Conservation (phyloP, 108 stramenopile genomes). For the Pseudonitzschia delicatissima region DNA sequence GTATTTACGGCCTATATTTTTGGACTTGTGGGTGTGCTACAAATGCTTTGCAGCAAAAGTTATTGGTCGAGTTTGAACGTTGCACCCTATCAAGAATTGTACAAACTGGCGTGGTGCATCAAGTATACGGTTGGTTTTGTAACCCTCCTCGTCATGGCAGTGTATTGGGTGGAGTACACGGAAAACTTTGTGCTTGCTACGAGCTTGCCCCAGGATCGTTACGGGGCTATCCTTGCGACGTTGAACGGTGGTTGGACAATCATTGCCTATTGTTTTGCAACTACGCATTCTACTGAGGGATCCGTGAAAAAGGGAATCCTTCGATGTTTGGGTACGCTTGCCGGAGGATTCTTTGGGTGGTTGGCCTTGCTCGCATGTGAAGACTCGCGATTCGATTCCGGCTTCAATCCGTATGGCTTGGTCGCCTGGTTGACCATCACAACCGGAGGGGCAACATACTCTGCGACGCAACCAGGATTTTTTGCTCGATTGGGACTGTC, state of each 20-base stretch:
- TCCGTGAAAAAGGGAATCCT: conserved; percentile 23
- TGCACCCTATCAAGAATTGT: too few relatives aligned
- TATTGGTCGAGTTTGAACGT: too few relatives aligned
- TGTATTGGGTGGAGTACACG: not conserved
- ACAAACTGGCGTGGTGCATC: not conserved
- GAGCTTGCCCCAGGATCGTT: not conserved
- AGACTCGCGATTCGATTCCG: not conserved
- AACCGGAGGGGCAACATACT: not conserved
- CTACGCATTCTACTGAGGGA: conserved; percentile 13
- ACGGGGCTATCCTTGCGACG: not conserved
- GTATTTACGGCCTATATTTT: too few relatives aligned
- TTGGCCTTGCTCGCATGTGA: conserved; percentile 13
- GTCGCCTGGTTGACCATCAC: conserved; percentile 27
- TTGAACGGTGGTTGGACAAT: conserved; percentile 15
- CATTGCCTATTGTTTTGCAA: conserved; percentile 17
- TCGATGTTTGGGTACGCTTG: conserved; percentile 15
- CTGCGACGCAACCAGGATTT: conserved; percentile 9
- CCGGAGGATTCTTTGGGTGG: conserved; percentile 21
- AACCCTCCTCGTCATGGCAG: not conserved
- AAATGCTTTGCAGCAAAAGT: not conserved
- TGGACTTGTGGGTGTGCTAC: not conserved
- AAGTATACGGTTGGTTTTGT: not conserved
- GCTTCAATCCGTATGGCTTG: conserved; percentile 11
- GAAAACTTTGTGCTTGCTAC: not conserved
- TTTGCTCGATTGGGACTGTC: conserved; percentile 12